A percentile compares a stretch with the other conserved stretches of the same genome.
Conservation (phyloP, 1,139 yeast species). For the Kurtzmaniella quercitrusa region DNA sequence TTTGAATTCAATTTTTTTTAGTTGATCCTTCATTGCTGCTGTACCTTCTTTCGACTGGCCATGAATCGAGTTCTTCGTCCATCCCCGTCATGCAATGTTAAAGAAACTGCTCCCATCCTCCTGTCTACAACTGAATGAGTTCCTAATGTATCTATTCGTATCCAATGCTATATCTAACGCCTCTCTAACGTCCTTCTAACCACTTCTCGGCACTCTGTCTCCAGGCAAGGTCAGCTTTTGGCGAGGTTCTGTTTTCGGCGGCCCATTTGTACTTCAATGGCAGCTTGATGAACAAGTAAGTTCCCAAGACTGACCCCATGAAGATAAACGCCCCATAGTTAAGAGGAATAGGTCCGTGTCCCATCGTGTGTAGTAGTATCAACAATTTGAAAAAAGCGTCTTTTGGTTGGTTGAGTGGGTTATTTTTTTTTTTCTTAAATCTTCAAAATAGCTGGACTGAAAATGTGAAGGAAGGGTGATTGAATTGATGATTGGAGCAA, state of each 20-base stretch:
- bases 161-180: background rate
- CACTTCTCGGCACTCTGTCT: constrained; percentile 47
- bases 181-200: constrained; percentile 32
- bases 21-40: too few species aligned
- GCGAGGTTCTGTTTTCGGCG: constrained; percentile 42
- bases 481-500: too few species aligned
- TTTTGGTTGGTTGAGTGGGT: constrained; percentile 28
- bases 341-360: constrained; percentile 37
- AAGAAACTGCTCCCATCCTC: too few species aligned
- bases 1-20: too few species aligned
- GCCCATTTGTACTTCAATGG: constrained; percentile 44
- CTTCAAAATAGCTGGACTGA: constrained; percentile 6
- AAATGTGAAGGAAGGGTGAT: background rate
- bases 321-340: constrained; percentile 41
- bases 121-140: background rate
- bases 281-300: constrained; percentile 39
- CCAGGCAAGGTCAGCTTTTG: constrained; percentile 52
- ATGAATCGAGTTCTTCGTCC: too few species aligned
- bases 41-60: too few species aligned
- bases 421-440: background rate
- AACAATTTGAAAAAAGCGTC: constrained; percentile 9
- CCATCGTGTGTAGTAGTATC: constrained; percentile 19
- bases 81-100: too few species aligned
- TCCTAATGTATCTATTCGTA: background rate
- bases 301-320: constrained; percentile 42